Evolutionary conservation across 495 filamentous ascomycete species (phyloP), one percentile per base, ranked within the genome.

Genomic region (Immersiella caudata): DNA sequence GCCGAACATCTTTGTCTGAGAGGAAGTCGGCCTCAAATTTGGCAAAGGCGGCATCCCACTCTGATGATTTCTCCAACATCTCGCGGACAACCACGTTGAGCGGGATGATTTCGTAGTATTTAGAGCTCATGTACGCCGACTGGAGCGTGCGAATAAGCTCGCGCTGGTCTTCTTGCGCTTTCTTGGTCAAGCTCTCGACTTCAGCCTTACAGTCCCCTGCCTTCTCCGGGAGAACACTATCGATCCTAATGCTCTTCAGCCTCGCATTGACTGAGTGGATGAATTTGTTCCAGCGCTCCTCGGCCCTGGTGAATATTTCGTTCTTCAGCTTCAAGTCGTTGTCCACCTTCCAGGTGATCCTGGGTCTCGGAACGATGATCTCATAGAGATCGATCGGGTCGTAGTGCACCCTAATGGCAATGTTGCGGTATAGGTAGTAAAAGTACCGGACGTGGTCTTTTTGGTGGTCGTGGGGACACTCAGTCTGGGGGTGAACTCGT

Each of bases 341-440:
- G 67, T 97, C 94, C 9, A 97, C 94, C 76, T 97, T 97, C 93
- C 96, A 99, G 1, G 93, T 97, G 36, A 99, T 88, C 56, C 90
- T 88, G 12, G 91, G 87, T 26, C 94, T 84, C 14, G 96, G 96
- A 25, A 98, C 95, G 60, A 97, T 87, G 58, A 99, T 94, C 76
- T 99, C 96, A n/a, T 97, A 88, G 1, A 97, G 83, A 68, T 94
- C 91, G 52, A 98, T 93, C 0, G 88, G 84, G 66, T 99, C 95
- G 74, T 96, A 97, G 72, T 97, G 94, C 65, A 99, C 87, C 24
- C 93, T 86, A 26, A 99, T 79, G 8, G 67, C 75, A 20, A 92
- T 91, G 70, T 94, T 83, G 71, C 95, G 91, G 46, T 74, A 74
- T 52, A 91, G 88, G 74, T 92, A 91, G 55, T 94, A 94, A 77